phyloP scores from a whole-genome alignment of 2,329 filamentous ascomycete genomes.

The Penicillium sp. region DNA sequence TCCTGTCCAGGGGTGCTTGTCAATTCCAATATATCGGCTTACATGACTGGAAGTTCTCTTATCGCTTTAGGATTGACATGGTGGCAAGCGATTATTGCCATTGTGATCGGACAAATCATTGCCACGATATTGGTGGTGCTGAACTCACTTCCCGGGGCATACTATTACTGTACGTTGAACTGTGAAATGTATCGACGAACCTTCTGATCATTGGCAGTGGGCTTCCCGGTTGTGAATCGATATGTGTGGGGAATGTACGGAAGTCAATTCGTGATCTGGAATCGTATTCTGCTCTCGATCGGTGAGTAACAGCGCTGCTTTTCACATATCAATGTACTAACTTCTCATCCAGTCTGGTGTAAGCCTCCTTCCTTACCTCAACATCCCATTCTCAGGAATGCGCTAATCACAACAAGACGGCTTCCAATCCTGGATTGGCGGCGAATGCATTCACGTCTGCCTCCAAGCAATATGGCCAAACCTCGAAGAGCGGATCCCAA shows the following conservation, averaged over 20 bases:
- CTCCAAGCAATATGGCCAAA: background rate
- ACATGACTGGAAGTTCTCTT: background rate
- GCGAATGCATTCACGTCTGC: background rate
- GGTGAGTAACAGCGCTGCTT: background rate
- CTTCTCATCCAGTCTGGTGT: background rate
- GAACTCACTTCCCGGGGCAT: background rate
- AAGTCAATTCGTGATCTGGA: conserved; percentile 23
- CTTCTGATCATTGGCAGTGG: background rate
- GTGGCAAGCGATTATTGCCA: background rate
- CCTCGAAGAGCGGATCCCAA: background rate
- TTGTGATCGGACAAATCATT: background rate
- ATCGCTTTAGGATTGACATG: background rate
- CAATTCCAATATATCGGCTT: background rate
- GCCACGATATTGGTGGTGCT: background rate
- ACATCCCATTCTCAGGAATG: background rate
- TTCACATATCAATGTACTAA: background rate
- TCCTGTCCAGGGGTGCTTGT: background rate
- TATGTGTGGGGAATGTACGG: conserved; percentile 33
- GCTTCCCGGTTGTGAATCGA: conserved; percentile 37
- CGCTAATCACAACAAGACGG: background rate
- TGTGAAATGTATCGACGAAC: background rate
- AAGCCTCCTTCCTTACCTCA: background rate
- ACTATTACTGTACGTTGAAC: background rate
- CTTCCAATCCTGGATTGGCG: background rate
- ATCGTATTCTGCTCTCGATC: conserved; percentile 28